Evolutionary conservation across 2,329 filamentous ascomycete genomes (phyloP), one percentile per base, ranked within the genome.

Genomic region (Alternaria sp.): DNA sequence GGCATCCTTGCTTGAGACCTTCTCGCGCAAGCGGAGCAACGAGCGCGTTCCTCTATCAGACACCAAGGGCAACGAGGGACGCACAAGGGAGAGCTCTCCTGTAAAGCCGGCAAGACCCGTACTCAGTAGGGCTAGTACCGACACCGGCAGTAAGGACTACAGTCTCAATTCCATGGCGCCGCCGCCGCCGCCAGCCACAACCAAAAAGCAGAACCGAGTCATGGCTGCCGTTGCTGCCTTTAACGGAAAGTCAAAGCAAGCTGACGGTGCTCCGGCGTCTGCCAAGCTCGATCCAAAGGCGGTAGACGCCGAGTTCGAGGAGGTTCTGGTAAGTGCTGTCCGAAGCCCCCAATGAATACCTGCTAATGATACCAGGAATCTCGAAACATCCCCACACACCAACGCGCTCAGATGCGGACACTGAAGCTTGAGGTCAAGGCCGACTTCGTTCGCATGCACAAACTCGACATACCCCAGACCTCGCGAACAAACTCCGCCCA

Each of bases 361-460:
- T 46, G 21, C 84, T 70, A 83, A 88, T 65, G 83, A 81, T 40
- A 17, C 1, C 23, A 97, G 80, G 93, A 97, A 77, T 89, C 94
- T 17, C 88, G 95, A 67, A 97, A 98, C 74, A 97, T 98, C 58
- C 94, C 95, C 4, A 92, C 96, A 74, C 92, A 97, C 68, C 93
- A 97, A 85, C 87, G 95, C 59, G 93, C 95, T 79, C 96, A 96
- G 82, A 97, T 99, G 93, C 88, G 95, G 49, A 94, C 90, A 60
- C 84, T 99, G 64, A 93, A 92, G 66, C 87, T 93, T 68, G 91
- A 92, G 36, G 94, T 98, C 83, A 99, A 99, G 81, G 92, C 93
- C 77, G 94, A 98, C 76, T 96, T 99, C 73, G 93, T 98, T 72
- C 90, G 91, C 57, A 94, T 97, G 78, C 92, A 97, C 77, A 93